A percentile compares a stretch with the other conserved stretches of the same genome.
These are phyloP conservation scores for Cercophora sp. DNA, from an alignment of 495 filamentous ascomycete species.

Conservation along the genomic window DNA sequence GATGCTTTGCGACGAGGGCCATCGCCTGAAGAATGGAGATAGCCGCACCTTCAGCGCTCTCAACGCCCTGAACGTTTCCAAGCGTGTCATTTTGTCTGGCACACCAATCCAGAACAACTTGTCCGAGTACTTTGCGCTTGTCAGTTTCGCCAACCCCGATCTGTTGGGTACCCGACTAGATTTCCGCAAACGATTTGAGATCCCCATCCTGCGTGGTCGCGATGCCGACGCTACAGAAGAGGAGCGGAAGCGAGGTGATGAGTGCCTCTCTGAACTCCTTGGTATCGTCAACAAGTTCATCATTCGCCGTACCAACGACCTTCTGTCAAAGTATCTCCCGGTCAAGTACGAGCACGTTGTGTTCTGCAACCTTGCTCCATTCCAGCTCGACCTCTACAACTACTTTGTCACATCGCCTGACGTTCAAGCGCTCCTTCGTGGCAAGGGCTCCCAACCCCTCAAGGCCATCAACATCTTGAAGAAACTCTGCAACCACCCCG, in stretches of 20 bases:
- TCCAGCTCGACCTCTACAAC: constrained; percentile 91
- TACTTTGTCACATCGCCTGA: constrained; percentile 95
- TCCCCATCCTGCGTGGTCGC: constrained; percentile 87
- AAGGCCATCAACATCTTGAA: constrained; percentile 96
- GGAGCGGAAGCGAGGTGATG: constrained; percentile 79
- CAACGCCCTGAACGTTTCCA: constrained; percentile 82
- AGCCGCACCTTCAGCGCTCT: constrained; percentile 89
- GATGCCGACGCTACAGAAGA: constrained; percentile 85
- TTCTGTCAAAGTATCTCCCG: constrained; percentile 94
- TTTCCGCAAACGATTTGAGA: constrained; percentile 91
- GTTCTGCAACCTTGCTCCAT: constrained; percentile 94
- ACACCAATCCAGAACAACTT: constrained; percentile 98
- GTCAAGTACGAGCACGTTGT: constrained; percentile 99
- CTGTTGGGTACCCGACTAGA: constrained; percentile 84
- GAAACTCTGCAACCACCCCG: constrained; percentile 98
- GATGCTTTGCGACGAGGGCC: constrained; percentile 96
- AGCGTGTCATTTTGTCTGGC: constrained; percentile 91
- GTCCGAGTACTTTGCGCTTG: constrained; percentile 92
- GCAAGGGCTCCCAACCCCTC: constrained; percentile 92
- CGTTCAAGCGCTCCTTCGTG: constrained; percentile 85
- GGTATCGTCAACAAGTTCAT: constrained; percentile 95
- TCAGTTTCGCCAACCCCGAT: constrained; percentile 95
- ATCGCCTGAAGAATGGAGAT: constrained; percentile 97
- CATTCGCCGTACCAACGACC: constrained; percentile 96
- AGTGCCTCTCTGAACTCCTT: constrained; percentile 76